Base-by-base conservation (phyloP, 768 basidiomycete genomes). In the Rhizopogon vesiculosus region DNA sequence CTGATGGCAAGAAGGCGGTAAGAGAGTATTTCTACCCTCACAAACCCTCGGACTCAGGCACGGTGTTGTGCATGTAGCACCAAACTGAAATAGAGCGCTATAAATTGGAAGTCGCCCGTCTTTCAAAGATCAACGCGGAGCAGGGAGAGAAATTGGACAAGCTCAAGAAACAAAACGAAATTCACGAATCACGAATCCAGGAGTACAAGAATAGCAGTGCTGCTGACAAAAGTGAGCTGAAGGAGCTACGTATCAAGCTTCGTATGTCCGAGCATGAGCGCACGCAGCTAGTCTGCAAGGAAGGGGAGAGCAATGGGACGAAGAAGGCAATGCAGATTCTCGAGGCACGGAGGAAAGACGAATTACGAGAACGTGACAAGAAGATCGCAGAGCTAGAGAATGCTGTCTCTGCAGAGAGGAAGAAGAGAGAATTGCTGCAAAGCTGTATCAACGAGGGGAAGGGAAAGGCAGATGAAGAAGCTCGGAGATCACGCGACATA, bases 1-100 rank as follows among this genome's bases (percentile, higher is more conserved):
- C 75, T 40, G 85, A 88, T 3, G 80, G 78, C 55, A 89, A 87
- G 78, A 84, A 79, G 74, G 56, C 74, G 46, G 88, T 89, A 64
- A 60, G 82, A 69, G 9, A 28, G 25, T 22, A 13, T 4, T 13
- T 22, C 19, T 7, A 16, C 3, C 53, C 60, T 45, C n/a, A 3
- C n/a, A 28, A 44, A 40, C 3, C 1, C 31, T 15, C 4, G 10
- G n/a, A 9, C 33, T 41, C 51, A 53, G 5, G 7, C 10, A 54
- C 10, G 7, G 43, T 33, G 8, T 10, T 9, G 43, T 41, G 8
- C 31, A 9, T 22, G 22, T 56, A 90, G 89, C 82, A 87, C 63
- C 78, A 78, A 62, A 68, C 69, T 2, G 84, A 88, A 57, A 59
- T 81, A n/a, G 84, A 86, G 42, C 76, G 76, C 16, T 70, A 83